phyloP scores from a whole-genome alignment of 2,329 filamentous ascomycete genomes.

The Ophiostoma populinum region DNA sequence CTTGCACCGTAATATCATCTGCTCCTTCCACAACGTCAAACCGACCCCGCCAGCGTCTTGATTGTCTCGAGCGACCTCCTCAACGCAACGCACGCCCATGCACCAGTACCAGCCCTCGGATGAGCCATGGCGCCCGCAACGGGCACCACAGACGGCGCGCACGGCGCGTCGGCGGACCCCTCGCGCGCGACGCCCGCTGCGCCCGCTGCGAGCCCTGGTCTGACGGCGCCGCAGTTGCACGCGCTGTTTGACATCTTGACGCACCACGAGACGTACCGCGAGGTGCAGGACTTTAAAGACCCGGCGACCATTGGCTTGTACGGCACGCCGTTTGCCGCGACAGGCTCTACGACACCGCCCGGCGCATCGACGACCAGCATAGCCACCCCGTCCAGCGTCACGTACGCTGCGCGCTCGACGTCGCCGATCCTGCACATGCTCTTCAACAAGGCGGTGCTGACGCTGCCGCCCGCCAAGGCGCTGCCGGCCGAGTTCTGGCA shows the following conservation, averaged over 20 bases:
- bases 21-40: background rate
- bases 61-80: too few relatives aligned
- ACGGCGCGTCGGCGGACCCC: background rate
- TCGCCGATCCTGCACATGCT: conserved; percentile 53
- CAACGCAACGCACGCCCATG: too few relatives aligned
- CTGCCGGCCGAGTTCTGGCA: conserved; percentile 49
- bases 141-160: background rate
- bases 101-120: background rate
- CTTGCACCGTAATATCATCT: background rate
- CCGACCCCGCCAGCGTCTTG: background rate
- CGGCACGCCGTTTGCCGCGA: conserved; percentile 47
- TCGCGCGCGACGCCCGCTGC: background rate
- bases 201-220: background rate
- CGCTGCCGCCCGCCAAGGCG: conserved; percentile 47
- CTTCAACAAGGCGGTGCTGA: conserved; percentile 45
- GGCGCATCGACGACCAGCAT: background rate
- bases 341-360: too few relatives aligned
- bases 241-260: conserved; percentile 43
- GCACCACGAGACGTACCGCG: conserved; percentile 42
- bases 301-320: conserved; percentile 47
- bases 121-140: background rate
- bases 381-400: background rate
- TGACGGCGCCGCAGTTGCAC: conserved; percentile 24
- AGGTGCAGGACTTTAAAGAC: conserved; percentile 55
- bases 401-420: conserved; percentile 23